These are phyloP conservation scores for Cochlearia excelsa DNA, from an alignment of 345 rosid species.

Conservation along the genomic window DNA sequence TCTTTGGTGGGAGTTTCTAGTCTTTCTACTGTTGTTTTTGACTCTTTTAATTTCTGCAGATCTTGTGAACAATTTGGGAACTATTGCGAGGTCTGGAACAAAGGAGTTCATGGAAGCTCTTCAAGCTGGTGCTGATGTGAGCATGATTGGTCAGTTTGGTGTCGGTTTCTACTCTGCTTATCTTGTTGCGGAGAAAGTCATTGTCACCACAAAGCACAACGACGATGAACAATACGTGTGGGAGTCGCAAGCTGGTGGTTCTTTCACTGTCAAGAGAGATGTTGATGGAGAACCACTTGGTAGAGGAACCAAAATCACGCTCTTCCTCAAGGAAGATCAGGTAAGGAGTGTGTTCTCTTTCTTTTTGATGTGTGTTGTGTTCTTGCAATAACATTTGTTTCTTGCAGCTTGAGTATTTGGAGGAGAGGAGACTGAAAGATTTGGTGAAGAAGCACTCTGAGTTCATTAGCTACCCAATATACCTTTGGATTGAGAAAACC, in stretches of 20 bases:
- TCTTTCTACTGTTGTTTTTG: no score
- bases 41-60: not conserved
- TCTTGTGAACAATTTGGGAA: not conserved
- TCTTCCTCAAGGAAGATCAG: not conserved
- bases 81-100: not conserved
- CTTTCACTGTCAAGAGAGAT: not conserved
- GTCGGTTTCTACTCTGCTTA: not conserved
- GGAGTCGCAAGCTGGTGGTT: not conserved
- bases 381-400: no score
- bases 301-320: not conserved
- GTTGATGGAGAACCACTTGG: not conserved
- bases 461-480: slow-evolving; percentile 75
- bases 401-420: not conserved
- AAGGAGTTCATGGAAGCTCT: not conserved
- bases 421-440: not conserved
- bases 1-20: no score
- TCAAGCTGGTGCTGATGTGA: not conserved
- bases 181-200: not conserved
- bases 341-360: no score
- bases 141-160: slow-evolving; percentile 3
- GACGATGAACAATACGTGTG: not conserved
- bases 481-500: slow-evolving; percentile 78
- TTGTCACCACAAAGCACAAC: not conserved
- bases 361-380: no score
- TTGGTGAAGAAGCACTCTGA: not conserved